Conservation (phyloP, 2,329 filamentous ascomycete species). For the Akanthomyces dipterigenus region DNA sequence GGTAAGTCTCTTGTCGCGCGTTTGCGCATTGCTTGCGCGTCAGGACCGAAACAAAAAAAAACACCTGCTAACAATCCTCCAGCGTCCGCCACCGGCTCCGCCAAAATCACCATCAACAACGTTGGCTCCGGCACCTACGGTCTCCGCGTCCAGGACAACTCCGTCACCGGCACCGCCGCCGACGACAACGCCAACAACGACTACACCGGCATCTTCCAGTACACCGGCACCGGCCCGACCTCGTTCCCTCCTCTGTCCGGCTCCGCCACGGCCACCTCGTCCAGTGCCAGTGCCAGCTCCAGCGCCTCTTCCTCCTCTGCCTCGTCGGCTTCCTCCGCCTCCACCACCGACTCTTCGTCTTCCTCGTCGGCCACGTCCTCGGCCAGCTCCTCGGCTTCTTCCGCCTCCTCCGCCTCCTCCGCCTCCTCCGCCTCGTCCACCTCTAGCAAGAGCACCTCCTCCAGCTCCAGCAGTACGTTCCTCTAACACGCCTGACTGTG, state of each 20-base stretch:
- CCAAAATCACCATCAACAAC: slow-evolving; percentile 1
- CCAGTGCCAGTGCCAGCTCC: background rate
- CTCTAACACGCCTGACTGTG: background rate
- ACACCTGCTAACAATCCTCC: background rate
- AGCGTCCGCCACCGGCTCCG: background rate
- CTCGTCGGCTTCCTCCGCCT: background rate
- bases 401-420: background rate
- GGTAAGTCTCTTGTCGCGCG: background rate
- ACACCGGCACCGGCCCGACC: slow-evolving; percentile 10
- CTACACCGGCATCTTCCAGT: slow-evolving; percentile 1
- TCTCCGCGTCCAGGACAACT: slow-evolving; percentile 9
- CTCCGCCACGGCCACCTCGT: background rate
- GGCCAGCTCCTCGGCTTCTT: background rate
- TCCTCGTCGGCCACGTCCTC: background rate
- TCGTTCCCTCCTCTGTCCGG: slow-evolving; percentile 10
- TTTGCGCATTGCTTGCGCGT: background rate
- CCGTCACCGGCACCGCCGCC: background rate
- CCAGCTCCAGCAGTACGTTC: background rate
- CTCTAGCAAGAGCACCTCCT: background rate
- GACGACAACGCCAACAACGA: slow-evolving; percentile 1
- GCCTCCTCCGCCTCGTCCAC: background rate
- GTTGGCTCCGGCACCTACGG: slow-evolving; percentile 7
- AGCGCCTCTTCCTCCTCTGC: background rate
- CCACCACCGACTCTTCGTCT: background rate
- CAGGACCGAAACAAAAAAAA: background rate